Percentiles rank a stretch among this genome's conserved stretches.
These are phyloP conservation scores for Anastatica hierochuntica DNA, from an alignment of 345 rosid species.

Conservation along the genomic window DNA sequence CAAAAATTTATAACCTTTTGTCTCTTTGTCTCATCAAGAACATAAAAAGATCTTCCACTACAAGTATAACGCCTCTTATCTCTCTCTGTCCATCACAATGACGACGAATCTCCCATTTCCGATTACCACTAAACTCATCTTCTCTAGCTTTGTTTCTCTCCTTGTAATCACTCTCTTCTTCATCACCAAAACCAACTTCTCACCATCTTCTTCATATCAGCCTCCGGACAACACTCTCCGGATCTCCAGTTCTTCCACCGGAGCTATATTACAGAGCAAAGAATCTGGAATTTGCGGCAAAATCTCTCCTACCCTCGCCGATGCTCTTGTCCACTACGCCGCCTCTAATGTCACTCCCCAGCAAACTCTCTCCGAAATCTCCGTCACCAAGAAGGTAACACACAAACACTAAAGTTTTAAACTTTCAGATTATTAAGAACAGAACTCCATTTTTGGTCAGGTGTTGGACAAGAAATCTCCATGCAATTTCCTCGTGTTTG, in stretches of 20 bases:
- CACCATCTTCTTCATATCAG: conserved; percentile 28
- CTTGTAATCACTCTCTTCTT: conserved; percentile 25
- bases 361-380: conserved; percentile 70
- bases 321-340: conserved; percentile 63
- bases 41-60: too few relatives aligned
- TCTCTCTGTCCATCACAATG: conserved; percentile 1
- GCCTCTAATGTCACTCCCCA: conserved; percentile 81
- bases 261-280: background rate
- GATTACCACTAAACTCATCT: conserved; percentile 6
- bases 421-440: too few relatives aligned
- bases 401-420: background rate
- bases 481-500: conserved; percentile 79
- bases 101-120: conserved; percentile 8
- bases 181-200: conserved; percentile 32
- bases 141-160: conserved; percentile 16
- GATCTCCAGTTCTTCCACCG: too few relatives aligned
- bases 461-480: conserved; percentile 57
- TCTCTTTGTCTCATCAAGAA: conserved; percentile 13
- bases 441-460: conserved; percentile 2
- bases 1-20: background rate
- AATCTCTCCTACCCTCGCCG: conserved; percentile 55
- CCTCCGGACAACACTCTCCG: background rate
- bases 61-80: conserved; percentile 13
- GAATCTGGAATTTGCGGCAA: conserved; percentile 34
- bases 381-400: conserved; percentile 45